phyloP scores from a whole-genome alignment of 2,329 filamentous ascomycete species.

The Botrytis hyacinthi region DNA sequence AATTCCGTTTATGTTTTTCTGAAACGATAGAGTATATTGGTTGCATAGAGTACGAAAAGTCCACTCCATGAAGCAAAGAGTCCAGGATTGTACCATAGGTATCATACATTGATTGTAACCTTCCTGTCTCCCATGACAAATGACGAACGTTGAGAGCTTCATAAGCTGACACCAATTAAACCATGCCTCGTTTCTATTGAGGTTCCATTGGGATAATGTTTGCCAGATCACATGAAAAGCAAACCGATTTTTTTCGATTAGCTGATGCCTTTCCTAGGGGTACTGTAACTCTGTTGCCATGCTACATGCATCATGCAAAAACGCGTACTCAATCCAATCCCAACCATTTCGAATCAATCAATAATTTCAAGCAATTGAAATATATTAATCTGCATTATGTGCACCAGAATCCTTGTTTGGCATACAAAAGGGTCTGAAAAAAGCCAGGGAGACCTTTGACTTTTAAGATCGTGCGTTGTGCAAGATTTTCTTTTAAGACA shows the following conservation, averaged over 20 bases:
- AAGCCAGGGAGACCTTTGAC: too few relatives aligned
- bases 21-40: too few relatives aligned
- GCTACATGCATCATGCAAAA: background rate
- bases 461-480: too few relatives aligned
- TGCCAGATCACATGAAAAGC: background rate
- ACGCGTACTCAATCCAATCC: background rate
- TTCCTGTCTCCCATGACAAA: background rate
- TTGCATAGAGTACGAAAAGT: background rate
- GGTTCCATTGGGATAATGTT: background rate
- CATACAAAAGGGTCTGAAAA: too few relatives aligned
- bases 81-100: background rate
- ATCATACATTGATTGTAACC: background rate
- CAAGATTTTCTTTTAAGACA: background rate
- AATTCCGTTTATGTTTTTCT: too few relatives aligned
- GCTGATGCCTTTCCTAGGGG: background rate
- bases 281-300: background rate
- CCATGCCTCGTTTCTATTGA: background rate
- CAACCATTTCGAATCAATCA: too few relatives aligned
- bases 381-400: too few relatives aligned
- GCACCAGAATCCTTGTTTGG: too few relatives aligned
- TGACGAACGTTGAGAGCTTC: background rate
- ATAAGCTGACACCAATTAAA: background rate
- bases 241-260: background rate
- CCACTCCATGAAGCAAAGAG: background rate
- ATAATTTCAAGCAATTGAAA: too few relatives aligned